These are phyloP conservation scores for Ophiosphaerella herpotricha DNA, from an alignment of 2,329 filamentous ascomycete species.

Conservation along the genomic window DNA sequence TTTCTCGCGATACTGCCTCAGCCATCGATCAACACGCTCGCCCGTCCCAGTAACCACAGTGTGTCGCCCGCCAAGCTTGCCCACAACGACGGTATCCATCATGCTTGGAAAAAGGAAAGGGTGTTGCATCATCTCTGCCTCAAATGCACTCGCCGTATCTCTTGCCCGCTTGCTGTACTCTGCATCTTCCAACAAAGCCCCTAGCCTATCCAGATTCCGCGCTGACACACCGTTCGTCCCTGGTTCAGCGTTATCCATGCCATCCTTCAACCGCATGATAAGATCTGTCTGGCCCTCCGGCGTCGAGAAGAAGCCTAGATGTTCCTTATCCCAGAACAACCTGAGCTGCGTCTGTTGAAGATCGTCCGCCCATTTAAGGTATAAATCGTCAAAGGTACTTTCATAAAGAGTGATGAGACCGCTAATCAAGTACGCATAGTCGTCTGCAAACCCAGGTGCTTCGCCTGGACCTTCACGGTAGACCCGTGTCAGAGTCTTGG, in stretches of 20 bases:
- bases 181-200: conserved; percentile 68
- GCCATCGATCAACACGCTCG: conserved; percentile 47
- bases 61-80: conserved; percentile 69
- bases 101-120: conserved; percentile 89
- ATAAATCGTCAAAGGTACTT: conserved; percentile 74
- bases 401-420: conserved; percentile 85
- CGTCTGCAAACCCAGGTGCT: conserved; percentile 81
- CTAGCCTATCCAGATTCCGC: conserved; percentile 82
- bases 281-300: conserved; percentile 65
- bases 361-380: conserved; percentile 78
- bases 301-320: conserved; percentile 74
- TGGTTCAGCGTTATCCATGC: conserved; percentile 90
- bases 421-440: conserved; percentile 87
- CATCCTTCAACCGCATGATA: conserved; percentile 88
- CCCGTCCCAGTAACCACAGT: conserved; percentile 60
- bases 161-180: conserved; percentile 68
- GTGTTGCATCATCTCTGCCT: conserved; percentile 89
- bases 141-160: conserved; percentile 81
- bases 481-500: conserved; percentile 71
- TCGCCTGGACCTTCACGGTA: conserved; percentile 70
- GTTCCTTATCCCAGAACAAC: conserved; percentile 73
- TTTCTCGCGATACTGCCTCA: conserved; percentile 48
- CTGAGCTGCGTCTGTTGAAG: conserved; percentile 78
- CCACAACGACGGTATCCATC: conserved; percentile 74
- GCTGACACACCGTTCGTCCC: conserved; percentile 89